Conservation (phyloP, 148 eudicot species). For the Vaccinium vitisidaea region DNA sequence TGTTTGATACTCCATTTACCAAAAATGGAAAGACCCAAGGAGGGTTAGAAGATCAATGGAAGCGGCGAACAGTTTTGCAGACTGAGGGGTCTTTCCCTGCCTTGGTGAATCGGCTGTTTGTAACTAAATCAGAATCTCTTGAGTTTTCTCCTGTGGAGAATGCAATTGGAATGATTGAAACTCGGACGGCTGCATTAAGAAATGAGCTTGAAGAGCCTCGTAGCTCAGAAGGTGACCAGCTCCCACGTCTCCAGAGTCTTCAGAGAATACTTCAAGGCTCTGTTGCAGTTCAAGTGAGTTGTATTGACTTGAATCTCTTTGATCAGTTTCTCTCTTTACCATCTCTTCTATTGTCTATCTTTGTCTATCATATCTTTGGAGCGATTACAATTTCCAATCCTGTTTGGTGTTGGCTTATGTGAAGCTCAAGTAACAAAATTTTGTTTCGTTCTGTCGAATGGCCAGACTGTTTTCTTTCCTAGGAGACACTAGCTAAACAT, state of each 20-base stretch:
- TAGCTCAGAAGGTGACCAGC: slow-evolving; percentile 98
- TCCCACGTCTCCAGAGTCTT: slow-evolving; percentile 95
- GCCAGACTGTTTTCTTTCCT: not conserved
- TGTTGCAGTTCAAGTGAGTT: slow-evolving; percentile 98
- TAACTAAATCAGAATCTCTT: slow-evolving; percentile 84
- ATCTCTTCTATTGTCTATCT: not conserved
- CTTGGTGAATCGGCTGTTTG: slow-evolving; percentile 86
- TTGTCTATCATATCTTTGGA: too few relatives aligned
- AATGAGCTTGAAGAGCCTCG: slow-evolving; percentile 99
- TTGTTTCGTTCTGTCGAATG: not conserved
- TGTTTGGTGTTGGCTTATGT: not conserved
- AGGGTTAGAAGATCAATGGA: slow-evolving; percentile 99
- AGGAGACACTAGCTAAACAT: not conserved
- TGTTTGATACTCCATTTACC: slow-evolving; percentile 97
- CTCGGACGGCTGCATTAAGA: slow-evolving; percentile 90
- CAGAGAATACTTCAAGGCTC: slow-evolving; percentile 99
- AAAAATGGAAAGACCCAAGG: slow-evolving; percentile 99
- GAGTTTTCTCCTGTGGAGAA: slow-evolving; percentile 99
- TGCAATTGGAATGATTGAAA: slow-evolving; percentile 99
- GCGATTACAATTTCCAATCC: not conserved
- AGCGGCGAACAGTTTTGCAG: slow-evolving; percentile 88
- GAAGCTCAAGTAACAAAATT: not conserved
- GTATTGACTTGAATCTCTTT: not conserved
- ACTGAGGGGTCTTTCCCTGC: slow-evolving; percentile 99
- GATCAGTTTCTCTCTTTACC: not conserved